These are phyloP conservation scores for Hypoxylon sp. DNA, from an alignment of 2,329 filamentous ascomycete species.

Conservation along the genomic window DNA sequence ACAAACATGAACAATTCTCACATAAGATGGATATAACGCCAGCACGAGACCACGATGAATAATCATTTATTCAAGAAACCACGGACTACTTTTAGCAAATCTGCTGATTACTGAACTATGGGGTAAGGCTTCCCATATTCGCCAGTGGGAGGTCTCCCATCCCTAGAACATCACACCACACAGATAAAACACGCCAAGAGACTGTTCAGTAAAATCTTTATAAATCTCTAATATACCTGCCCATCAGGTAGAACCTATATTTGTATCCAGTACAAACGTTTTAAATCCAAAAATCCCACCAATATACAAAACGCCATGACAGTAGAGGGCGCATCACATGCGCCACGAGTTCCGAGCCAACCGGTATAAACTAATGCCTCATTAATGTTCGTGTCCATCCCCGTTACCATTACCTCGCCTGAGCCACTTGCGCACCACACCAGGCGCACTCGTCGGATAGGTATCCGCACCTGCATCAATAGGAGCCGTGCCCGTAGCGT, in stretches of 20 bases:
- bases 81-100: background rate
- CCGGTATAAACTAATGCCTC: background rate
- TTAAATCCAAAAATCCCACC: conserved; percentile 1
- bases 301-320: background rate
- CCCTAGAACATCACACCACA: background rate
- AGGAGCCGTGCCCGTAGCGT: conserved; percentile 41
- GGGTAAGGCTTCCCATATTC: background rate
- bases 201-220: background rate
- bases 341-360: conserved; percentile 11
- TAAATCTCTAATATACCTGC: conserved; percentile 6
- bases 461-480: conserved; percentile 27
- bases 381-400: conserved; percentile 23
- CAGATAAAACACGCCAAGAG: too few species aligned
- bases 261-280: conserved; percentile 12
- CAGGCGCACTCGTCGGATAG: conserved; percentile 32
- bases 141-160: background rate
- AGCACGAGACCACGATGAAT: background rate
- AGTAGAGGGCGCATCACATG: conserved; percentile 5
- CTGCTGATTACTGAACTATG: background rate
- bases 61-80: background rate
- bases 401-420: conserved; percentile 41
- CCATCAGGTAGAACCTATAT: background rate
- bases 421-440: conserved; percentile 48
- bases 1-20: background rate
- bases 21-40: background rate